Evolutionary conservation across 495 filamentous ascomycete genomes (phyloP).

Genomic region (Neurospora sp.): DNA sequence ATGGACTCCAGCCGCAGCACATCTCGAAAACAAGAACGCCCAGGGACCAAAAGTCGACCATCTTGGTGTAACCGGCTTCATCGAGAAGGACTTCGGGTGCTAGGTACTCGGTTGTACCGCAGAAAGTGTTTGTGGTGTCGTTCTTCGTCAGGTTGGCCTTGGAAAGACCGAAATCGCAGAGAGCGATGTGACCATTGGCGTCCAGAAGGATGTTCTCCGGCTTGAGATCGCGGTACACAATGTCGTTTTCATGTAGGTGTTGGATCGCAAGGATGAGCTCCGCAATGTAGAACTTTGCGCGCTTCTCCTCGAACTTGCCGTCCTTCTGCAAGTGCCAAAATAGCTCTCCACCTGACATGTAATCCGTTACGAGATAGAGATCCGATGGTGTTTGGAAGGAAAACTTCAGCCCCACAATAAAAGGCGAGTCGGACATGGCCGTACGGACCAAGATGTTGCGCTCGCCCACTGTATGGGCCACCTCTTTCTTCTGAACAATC

Average conservation of each 20-base stretch:
- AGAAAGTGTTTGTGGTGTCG: conserved; percentile 97
- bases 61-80: conserved; percentile 97
- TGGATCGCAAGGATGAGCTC: conserved; percentile 93
- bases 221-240: conserved; percentile 96
- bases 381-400: conserved; percentile 97
- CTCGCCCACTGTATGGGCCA: conserved; percentile 92
- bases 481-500: conserved; percentile 98
- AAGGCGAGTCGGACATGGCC: conserved; percentile 89
- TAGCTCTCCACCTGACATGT: conserved; percentile 96
- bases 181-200: conserved; percentile 79
- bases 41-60: conserved; percentile 99
- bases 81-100: conserved; percentile 93
- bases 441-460: conserved; percentile 95
- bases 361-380: conserved; percentile 96
- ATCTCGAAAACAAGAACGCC: conserved; percentile 98
- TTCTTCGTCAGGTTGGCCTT: conserved; percentile 95
- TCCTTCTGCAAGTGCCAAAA: conserved; percentile 99
- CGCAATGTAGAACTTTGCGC: conserved; percentile 98
- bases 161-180: conserved; percentile 94
- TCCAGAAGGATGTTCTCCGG: conserved; percentile 97
- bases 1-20: conserved; percentile 98
- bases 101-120: conserved; percentile 94
- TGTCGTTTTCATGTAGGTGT: conserved; percentile 91
- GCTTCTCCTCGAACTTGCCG: conserved; percentile 85
- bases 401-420: conserved; percentile 97